These are phyloP conservation scores for Phaeosphaeriaceae sp. DNA, from an alignment of 2,329 filamentous ascomycete species.

Conservation along the genomic window DNA sequence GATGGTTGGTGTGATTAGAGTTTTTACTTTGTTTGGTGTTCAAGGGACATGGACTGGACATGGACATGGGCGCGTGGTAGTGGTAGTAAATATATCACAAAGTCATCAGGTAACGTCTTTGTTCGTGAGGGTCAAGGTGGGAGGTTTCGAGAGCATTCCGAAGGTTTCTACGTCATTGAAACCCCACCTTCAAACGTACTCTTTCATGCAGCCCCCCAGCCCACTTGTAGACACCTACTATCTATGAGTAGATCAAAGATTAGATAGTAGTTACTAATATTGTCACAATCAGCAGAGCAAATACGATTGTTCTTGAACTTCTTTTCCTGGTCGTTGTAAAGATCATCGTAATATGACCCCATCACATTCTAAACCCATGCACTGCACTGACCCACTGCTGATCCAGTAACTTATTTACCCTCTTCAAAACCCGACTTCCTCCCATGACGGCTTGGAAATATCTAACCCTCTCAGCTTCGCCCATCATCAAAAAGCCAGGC, in stretches of 20 bases:
- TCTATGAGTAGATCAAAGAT: no score
- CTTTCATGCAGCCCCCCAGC: no score
- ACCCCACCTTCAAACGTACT: constrained; percentile 19
- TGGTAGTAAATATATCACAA: no score
- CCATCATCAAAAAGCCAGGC: constrained; percentile 64
- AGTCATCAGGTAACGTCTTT: neutral
- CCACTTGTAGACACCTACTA: no score
- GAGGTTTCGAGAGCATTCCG: constrained; percentile 27
- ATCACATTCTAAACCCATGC: constrained; percentile 37
- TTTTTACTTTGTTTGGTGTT: no score
- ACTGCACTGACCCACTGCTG: constrained; percentile 53
- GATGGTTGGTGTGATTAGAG: neutral
- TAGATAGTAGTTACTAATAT: no score
- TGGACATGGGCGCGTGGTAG: no score
- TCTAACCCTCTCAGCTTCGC: constrained; percentile 54
- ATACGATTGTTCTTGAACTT: no score
- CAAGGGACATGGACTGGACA: no score
- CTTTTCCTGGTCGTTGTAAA: no score
- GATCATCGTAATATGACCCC: no score
- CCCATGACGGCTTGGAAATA: constrained; percentile 62
- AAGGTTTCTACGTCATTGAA: constrained; percentile 29
- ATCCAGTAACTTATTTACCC: constrained; percentile 61
- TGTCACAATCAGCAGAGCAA: neutral
- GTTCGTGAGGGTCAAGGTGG: constrained; percentile 6
- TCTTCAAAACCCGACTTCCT: constrained; percentile 59